phyloP scores from a whole-genome alignment of 2,329 filamentous ascomycete species.

The Shiraia bambusicola region DNA sequence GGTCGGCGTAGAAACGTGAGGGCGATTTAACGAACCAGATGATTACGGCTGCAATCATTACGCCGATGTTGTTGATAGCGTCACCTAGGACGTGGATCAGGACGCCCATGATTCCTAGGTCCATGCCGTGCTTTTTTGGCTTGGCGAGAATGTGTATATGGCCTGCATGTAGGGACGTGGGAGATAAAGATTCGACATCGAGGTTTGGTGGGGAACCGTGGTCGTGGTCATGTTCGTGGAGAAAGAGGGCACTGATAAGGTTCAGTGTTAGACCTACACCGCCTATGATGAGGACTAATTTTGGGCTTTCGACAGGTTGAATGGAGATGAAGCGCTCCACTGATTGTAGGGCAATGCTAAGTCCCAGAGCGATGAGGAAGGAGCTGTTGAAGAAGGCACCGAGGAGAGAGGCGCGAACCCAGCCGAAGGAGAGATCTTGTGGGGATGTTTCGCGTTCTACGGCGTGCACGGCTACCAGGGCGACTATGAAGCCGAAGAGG shows the following conservation, averaged over 20 bases:
- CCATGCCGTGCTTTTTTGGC: slow-evolving; percentile 37
- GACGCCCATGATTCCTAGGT: slow-evolving; percentile 72
- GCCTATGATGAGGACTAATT: slow-evolving; percentile 69
- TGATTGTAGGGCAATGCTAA: slow-evolving; percentile 73
- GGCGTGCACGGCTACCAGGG: slow-evolving; percentile 62
- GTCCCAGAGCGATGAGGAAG: slow-evolving; percentile 69
- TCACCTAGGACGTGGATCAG: slow-evolving; percentile 72
- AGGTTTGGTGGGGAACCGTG: slow-evolving; percentile 39
- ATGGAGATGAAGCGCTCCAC: slow-evolving; percentile 68
- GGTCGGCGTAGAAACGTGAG: slow-evolving; percentile 69
- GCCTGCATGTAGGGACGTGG: slow-evolving; percentile 18
- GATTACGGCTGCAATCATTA: slow-evolving; percentile 68
- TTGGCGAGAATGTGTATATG: slow-evolving; percentile 31
- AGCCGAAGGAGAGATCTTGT: slow-evolving; percentile 68
- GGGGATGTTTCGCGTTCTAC: slow-evolving; percentile 59
- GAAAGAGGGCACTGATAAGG: slow-evolving; percentile 63
- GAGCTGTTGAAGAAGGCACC: slow-evolving; percentile 81
- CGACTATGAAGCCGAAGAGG: slow-evolving; percentile 67
- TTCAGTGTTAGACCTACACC: slow-evolving; percentile 68
- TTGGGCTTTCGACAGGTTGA: slow-evolving; percentile 61
- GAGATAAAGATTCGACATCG: slow-evolving; percentile 16
- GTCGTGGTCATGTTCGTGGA: slow-evolving; percentile 56
- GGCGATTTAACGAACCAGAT: slow-evolving; percentile 66
- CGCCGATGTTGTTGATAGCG: slow-evolving; percentile 73
- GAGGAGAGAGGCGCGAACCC: slow-evolving; percentile 71